These are phyloP conservation scores for Filobasidium wieringae DNA, from an alignment of 768 basidiomycete species.

Conservation along the genomic window DNA sequence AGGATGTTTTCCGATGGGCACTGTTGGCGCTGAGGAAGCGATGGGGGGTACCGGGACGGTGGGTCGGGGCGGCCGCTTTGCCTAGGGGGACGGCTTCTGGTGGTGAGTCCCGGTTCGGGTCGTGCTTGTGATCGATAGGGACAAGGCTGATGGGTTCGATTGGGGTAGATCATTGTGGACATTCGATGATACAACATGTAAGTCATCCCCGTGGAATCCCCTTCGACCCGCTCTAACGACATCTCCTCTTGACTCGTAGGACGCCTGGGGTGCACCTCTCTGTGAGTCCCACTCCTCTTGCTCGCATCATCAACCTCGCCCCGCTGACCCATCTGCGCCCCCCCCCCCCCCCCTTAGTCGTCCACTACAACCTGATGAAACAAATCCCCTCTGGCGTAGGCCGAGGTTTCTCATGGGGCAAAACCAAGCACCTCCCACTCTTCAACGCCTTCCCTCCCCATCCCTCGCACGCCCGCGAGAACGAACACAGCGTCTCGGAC, in stretches of 20 bases:
- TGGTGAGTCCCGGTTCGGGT: conserved; percentile 17
- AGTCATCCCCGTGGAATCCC: too few relatives aligned
- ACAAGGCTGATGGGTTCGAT: too few relatives aligned
- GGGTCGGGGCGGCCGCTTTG: conserved; percentile 40
- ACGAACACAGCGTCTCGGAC: conserved; percentile 20
- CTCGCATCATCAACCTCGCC: background rate
- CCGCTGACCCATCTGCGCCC: conserved; percentile 41
- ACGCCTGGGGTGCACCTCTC: too few relatives aligned
- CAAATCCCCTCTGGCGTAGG: conserved; percentile 36
- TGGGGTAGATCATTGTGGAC: too few relatives aligned
- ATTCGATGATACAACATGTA: too few relatives aligned
- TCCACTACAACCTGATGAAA: conserved; percentile 43
- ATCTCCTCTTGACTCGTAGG: too few relatives aligned
- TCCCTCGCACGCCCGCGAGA: conserved; percentile 18
- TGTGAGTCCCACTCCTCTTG: conserved; percentile 22
- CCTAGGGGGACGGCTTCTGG: conserved; percentile 30
- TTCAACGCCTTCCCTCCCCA: conserved; percentile 28
- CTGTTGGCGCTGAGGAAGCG: conserved; percentile 42
- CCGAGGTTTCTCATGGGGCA: conserved; percentile 30
- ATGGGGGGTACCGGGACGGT: conserved; percentile 43
- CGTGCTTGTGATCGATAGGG: background rate
- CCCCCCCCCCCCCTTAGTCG: conserved; percentile 31
- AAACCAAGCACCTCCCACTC: conserved; percentile 30
- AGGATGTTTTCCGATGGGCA: conserved; percentile 39
- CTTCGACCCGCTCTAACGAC: too few relatives aligned